Conservation (phyloP, 805 yeast genomes). For the Candida stauntonica region DNA sequence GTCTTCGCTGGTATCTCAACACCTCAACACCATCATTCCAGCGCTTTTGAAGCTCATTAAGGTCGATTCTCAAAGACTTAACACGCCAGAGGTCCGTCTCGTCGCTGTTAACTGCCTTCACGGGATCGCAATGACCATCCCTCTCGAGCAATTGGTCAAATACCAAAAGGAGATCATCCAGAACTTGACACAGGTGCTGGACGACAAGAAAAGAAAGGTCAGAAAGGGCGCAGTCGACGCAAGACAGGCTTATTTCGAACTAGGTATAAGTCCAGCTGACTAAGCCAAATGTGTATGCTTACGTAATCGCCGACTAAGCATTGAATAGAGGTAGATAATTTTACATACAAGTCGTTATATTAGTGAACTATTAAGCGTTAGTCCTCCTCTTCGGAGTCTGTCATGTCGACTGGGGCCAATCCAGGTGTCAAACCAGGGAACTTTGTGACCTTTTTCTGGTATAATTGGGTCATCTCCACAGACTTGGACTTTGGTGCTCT, state of each 20-base stretch:
- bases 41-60: constrained; percentile 36
- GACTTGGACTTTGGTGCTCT: constrained; percentile 17
- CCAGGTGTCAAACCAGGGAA: constrained; percentile 77
- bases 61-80: constrained; percentile 23
- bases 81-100: constrained; percentile 48
- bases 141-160: constrained; percentile 42
- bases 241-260: constrained; percentile 69
- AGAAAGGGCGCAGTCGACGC: constrained; percentile 76
- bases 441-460: constrained; percentile 28
- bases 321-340: too few species aligned
- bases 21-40: constrained; percentile 55
- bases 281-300: constrained; percentile 6
- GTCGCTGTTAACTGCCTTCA: constrained; percentile 56
- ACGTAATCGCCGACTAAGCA: too few species aligned
- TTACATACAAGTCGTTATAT: too few species aligned
- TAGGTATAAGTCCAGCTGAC: constrained; percentile 35
- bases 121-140: constrained; percentile 36
- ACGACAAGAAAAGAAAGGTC: constrained; percentile 69
- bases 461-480: constrained; percentile 29
- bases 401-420: constrained; percentile 72
- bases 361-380: too few species aligned
- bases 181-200: constrained; percentile 50
- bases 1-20: constrained; percentile 45
- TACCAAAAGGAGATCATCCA: constrained; percentile 42
- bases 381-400: constrained; percentile 42